Evolutionary conservation across 805 yeast species (phyloP).

Genomic region (Nakazawaea wickerhamii): DNA sequence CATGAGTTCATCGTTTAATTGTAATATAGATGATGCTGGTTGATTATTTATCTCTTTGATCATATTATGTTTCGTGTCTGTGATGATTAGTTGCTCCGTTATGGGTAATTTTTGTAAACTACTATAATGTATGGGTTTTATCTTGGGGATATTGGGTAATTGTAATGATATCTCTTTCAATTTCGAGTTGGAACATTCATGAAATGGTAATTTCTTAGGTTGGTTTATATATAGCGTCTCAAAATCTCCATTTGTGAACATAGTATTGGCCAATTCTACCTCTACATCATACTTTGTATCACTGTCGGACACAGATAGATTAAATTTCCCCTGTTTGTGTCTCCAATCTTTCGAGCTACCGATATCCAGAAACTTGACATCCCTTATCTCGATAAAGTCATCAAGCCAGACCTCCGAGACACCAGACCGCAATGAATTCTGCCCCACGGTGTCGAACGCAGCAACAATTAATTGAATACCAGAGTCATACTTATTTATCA

Average conservation of each 20-base stretch:
- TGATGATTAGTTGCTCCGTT: slow-evolving; percentile 32
- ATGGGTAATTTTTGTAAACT: neutral
- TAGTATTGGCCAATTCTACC: slow-evolving; percentile 11
- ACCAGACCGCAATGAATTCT: slow-evolving; percentile 1
- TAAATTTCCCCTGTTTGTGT: slow-evolving; percentile 6
- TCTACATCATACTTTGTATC: neutral
- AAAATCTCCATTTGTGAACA: slow-evolving; percentile 20
- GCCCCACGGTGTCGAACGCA: slow-evolving; percentile 8
- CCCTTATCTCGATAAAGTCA: neutral
- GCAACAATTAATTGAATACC: slow-evolving; percentile 5
- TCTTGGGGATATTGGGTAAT: neutral
- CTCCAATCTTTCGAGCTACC: neutral
- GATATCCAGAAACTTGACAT: neutral
- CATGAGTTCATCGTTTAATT: slow-evolving; percentile 36
- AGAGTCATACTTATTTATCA: neutral
- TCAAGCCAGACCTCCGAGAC: slow-evolving; percentile 6
- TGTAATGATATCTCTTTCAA: neutral
- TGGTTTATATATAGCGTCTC: slow-evolving; percentile 2
- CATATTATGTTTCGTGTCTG: slow-evolving; percentile 51
- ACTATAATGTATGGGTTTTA: neutral
- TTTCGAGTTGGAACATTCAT: neutral
- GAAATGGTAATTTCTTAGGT: slow-evolving; percentile 6
- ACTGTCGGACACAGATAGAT: neutral
- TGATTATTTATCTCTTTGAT: slow-evolving; percentile 47
- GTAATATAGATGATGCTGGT: slow-evolving; percentile 55